Evolutionary conservation across 1,284 basidiomycete species (phyloP), one percentile per base, ranked within the genome.

Genomic region (Heterobasidion parviporum): DNA sequence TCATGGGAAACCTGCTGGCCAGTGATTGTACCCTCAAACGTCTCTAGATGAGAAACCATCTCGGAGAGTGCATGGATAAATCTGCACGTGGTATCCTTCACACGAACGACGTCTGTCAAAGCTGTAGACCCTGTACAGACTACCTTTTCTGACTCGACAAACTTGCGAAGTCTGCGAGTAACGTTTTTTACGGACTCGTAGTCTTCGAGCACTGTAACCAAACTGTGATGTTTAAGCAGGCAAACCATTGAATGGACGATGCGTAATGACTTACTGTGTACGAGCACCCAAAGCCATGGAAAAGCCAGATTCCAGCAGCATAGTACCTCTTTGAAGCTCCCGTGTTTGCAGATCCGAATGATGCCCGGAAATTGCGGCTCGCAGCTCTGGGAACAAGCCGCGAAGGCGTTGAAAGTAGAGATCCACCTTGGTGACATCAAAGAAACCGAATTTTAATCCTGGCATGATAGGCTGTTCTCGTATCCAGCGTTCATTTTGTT

Each of bases 311-410:
- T 98, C 94, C 8, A 93, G 77, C 56, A 91, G 81, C 59, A 81
- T 85, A 20, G 92, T 70, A 6, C 88, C 93, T 56, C 92, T 80
- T 64, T 87, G 87, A 12, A 98, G 74, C 60, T 99, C 95, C 7
- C 89, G 83, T 10, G 92, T 92, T 8, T 82, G 79, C 46, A 99
- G 68, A 66, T 99, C 96, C 0, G 79, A 70, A 65, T 92, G 88
- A 69, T 98, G 95, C 35, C 77, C 70, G 8, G 81, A 75, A 53
- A 94, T 72, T 0, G 82, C 77, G 7, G 74, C 72, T 46, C 92
- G 79, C 46, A 98, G 73, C 10, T 76, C 75, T 5, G 89, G 87
- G 55, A 99, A 76, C 36, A 82, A 70, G 7, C 82, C 80, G 16
- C 82, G 77, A 35, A 96, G 72, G 26, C 86, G 83, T 62, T 83